Evolutionary conservation across 192 early-diverging fungal species (phyloP).

Genomic region (Borealophlyctis nickersoniae): DNA sequence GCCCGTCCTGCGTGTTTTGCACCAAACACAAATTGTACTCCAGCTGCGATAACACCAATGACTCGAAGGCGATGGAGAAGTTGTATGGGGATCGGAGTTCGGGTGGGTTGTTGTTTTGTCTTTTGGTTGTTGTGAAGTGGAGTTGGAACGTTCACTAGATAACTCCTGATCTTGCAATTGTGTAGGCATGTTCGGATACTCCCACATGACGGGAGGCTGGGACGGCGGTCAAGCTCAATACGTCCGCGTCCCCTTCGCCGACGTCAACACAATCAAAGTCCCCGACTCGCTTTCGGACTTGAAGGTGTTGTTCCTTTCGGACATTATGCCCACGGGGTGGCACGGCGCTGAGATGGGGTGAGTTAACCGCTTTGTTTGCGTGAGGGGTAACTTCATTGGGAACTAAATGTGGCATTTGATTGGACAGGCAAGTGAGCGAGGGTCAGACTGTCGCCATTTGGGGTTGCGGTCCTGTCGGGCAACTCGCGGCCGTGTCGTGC

Average conservation of each 20-base stretch:
- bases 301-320: conserved; percentile 46
- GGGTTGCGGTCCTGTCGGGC: conserved; percentile 55
- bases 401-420: neutral
- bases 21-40: conserved; percentile 29
- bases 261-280: conserved; percentile 48
- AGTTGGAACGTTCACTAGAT: too few relatives aligned
- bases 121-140: too few relatives aligned
- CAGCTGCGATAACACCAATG: conserved; percentile 52
- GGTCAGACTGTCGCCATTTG: conserved; percentile 52
- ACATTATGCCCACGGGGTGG: conserved; percentile 48
- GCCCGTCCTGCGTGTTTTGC: conserved; percentile 49
- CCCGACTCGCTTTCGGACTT: conserved; percentile 41
- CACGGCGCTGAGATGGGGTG: conserved; percentile 40
- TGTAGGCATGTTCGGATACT: conserved; percentile 50
- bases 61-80: conserved; percentile 35
- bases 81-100: conserved; percentile 40
- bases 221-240: conserved; percentile 51
- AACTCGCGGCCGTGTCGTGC: conserved; percentile 16
- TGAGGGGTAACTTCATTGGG: too few relatives aligned
- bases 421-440: neutral
- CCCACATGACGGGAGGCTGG: conserved; percentile 43
- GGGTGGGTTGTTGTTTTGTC: neutral
- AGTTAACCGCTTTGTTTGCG: too few relatives aligned
- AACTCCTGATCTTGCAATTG: too few relatives aligned
- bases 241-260: conserved; percentile 49